phyloP scores from a whole-genome alignment of 139 green algal species.

The Coccomyxa sp. region DNA sequence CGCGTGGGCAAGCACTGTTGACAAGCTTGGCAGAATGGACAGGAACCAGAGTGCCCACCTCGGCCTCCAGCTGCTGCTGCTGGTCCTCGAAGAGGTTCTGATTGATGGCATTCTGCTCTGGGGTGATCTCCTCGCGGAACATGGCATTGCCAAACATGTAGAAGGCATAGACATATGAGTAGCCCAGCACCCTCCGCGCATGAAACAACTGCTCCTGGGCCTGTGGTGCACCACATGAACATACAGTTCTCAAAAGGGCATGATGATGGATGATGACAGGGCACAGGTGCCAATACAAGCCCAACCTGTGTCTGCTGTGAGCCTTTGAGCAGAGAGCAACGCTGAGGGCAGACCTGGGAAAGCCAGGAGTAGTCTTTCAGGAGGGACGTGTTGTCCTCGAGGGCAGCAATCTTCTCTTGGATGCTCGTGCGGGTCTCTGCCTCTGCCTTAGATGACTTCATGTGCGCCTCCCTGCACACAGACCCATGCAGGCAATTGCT shows the following conservation, averaged over 20 bases:
- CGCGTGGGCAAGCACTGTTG: not conserved
- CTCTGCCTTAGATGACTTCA: slow-evolving; percentile 35
- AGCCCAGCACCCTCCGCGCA: slow-evolving; percentile 65
- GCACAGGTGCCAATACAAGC: not conserved
- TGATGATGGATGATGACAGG: not conserved
- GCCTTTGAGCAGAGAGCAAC: not conserved
- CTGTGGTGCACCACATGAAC: slow-evolving; percentile 27
- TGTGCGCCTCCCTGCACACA: slow-evolving; percentile 62
- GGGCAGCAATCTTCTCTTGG: slow-evolving; percentile 33
- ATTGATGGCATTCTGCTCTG: slow-evolving; percentile 66
- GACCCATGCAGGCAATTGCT: not conserved
- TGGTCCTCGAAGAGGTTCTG: slow-evolving; percentile 88
- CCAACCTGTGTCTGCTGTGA: not conserved
- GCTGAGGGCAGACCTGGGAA: not conserved
- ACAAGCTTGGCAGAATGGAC: not conserved
- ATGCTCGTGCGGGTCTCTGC: slow-evolving; percentile 37
- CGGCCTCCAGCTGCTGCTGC: slow-evolving; percentile 61
- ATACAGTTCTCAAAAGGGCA: not conserved
- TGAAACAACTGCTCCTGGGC: slow-evolving; percentile 68
- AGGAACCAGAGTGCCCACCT: slow-evolving; percentile 6
- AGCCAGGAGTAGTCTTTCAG: slow-evolving; percentile 51
- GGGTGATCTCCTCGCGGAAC: slow-evolving; percentile 67
- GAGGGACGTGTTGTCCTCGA: slow-evolving; percentile 26
- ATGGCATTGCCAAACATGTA: slow-evolving; percentile 81
- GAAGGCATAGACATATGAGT: slow-evolving; percentile 82